Evolutionary conservation across 495 filamentous ascomycete species (phyloP).

Genomic region (Neurospora terricola): DNA sequence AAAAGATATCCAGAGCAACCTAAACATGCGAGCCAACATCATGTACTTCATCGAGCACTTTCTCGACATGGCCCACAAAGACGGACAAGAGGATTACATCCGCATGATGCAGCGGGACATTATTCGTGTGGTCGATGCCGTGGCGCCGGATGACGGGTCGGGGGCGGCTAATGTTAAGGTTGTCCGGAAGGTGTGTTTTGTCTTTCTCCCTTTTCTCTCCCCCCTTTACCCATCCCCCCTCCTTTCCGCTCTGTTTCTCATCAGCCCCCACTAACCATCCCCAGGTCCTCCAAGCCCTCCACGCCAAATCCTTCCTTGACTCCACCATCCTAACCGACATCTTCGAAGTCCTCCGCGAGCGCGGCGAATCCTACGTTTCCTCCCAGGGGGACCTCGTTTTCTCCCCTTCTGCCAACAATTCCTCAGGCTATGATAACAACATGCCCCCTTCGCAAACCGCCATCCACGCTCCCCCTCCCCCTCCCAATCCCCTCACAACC

Average conservation of each 20-base stretch:
- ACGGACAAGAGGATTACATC: conserved; percentile 66
- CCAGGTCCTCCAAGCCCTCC: conserved; percentile 60
- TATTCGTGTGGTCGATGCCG: conserved; percentile 75
- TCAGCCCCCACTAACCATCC: no score
- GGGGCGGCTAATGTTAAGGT: conserved; percentile 94
- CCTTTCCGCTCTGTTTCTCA: no score
- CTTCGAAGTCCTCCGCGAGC: conserved; percentile 65
- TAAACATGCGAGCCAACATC: conserved; percentile 97
- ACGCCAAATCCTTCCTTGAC: conserved; percentile 56
- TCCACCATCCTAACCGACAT: conserved; percentile 64
- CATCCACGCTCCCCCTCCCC: conserved; percentile 5
- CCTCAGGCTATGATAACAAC: conserved; percentile 18
- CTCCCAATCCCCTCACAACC: not conserved
- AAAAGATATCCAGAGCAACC: conserved; percentile 54
- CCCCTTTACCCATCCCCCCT: no score
- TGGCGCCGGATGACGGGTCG: conserved; percentile 76
- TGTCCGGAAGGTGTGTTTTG: conserved; percentile 53
- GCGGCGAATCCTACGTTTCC: conserved; percentile 41
- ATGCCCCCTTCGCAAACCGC: conserved; percentile 20
- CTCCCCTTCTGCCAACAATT: conserved; percentile 17
- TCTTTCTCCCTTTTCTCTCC: no score
- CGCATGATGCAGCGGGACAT: conserved; percentile 94
- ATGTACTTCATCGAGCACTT: conserved; percentile 98
- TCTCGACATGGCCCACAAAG: conserved; percentile 71
- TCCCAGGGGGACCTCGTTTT: conserved; percentile 26